phyloP scores from a whole-genome alignment of 176 grass and related monocot genomes.

The Chrysopogon serrulatus region DNA sequence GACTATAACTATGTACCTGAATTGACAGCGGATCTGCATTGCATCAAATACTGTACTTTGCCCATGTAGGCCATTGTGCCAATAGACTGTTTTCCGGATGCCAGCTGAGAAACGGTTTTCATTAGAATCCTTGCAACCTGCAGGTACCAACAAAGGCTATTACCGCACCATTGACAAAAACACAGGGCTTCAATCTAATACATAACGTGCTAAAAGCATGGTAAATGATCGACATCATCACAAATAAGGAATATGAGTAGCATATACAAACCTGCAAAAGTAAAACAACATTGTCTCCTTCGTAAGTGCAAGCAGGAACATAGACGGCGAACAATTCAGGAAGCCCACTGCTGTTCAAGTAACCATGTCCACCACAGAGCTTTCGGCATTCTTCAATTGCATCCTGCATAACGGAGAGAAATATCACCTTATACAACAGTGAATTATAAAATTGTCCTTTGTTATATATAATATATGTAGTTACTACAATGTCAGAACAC shows the following conservation, averaged over 20 bases:
- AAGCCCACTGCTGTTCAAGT: constrained; percentile 93
- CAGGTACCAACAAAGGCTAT: not conserved
- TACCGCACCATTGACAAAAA: not conserved
- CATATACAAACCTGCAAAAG: constrained; percentile 83
- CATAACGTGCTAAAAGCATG: not conserved
- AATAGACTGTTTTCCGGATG: constrained; percentile 70
- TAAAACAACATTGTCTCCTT: constrained; percentile 94
- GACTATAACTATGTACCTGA: constrained; percentile 46
- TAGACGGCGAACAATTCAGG: constrained; percentile 97
- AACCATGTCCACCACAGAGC: constrained; percentile 94
- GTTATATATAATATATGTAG: not conserved
- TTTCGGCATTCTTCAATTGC: constrained; percentile 97
- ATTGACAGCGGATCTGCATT: constrained; percentile 62
- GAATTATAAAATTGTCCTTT: not conserved
- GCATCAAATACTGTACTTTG: constrained; percentile 68
- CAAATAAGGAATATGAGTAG: not conserved
- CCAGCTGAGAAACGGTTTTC: constrained; percentile 81
- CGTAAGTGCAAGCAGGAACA: constrained; percentile 98
- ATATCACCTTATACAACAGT: not conserved
- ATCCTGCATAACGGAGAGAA: constrained; percentile 47
- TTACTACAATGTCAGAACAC: too few species aligned
- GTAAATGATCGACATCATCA: not conserved
- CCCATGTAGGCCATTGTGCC: constrained; percentile 95
- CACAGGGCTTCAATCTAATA: not conserved
- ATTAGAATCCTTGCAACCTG: constrained; percentile 94